phyloP scores from a whole-genome alignment of 2,329 filamentous ascomycete species.

The Clonostachys sp. region DNA sequence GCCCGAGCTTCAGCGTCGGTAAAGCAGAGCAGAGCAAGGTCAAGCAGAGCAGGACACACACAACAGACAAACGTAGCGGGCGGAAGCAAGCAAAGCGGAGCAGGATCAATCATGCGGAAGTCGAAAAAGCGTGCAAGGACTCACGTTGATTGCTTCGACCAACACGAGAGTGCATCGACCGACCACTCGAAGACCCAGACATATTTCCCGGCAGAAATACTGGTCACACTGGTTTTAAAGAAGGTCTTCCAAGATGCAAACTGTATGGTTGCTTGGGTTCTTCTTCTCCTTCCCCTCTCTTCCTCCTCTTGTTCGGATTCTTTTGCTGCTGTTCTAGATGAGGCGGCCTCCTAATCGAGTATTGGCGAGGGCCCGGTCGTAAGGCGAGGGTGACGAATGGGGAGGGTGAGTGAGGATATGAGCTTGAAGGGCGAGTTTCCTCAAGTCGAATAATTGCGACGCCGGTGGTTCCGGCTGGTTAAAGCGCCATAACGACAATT shows the following conservation, averaged over 20 bases:
- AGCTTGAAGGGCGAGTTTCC: constrained; percentile 1
- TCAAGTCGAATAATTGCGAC: constrained; percentile 4
- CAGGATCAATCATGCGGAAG: background rate
- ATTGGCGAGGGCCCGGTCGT: no score
- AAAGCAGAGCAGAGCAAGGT: constrained; percentile 5
- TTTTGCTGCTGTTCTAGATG: no score
- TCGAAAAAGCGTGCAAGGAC: constrained; percentile 29
- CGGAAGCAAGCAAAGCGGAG: background rate
- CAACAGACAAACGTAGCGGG: background rate
- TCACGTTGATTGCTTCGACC: constrained; percentile 79
- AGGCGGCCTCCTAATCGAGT: no score
- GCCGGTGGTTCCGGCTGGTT: constrained; percentile 1
- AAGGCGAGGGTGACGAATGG: no score
- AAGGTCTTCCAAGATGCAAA: no score
- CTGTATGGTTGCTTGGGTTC: no score
- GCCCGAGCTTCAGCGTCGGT: no score
- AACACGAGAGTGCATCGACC: constrained; percentile 68
- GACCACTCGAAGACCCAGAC: constrained; percentile 32
- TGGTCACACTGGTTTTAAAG: no score
- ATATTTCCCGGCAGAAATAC: constrained; percentile 10
- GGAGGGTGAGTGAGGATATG: background rate
- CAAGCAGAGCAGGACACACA: background rate
- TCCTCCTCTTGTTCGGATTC: no score
- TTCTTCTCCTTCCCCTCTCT: no score
- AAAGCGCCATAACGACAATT: constrained; percentile 2